These are phyloP conservation scores for Oryza punctata DNA, from an alignment of 176 grass and related monocot species.

Conservation along the genomic window DNA sequence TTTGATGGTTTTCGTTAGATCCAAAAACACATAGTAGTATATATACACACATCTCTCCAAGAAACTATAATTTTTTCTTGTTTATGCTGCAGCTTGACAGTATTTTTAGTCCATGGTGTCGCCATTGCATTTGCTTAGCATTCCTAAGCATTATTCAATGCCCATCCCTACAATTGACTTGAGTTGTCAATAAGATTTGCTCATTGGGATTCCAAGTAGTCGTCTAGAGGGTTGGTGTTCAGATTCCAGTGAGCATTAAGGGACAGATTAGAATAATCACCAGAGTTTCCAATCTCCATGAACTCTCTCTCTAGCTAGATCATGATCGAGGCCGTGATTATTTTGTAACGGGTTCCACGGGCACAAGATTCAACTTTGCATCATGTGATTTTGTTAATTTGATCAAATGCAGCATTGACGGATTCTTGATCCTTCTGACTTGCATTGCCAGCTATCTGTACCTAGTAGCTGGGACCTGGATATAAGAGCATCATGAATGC, in stretches of 20 bases:
- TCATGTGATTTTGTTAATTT: neutral
- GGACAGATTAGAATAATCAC: neutral
- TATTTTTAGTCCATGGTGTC: neutral
- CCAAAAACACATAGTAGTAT: constrained; percentile 15
- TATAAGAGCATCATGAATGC: constrained; percentile 19
- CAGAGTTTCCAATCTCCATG: constrained; percentile 17
- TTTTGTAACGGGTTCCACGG: neutral
- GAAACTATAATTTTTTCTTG: neutral
- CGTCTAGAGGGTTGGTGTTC: constrained; percentile 28
- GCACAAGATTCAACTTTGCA: neutral
- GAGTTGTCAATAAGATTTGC: constrained; percentile 34
- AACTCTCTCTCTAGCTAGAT: neutral
- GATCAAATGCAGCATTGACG: neutral
- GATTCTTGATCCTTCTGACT: constrained; percentile 32
- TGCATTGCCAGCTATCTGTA: neutral
- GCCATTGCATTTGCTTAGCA: neutral
- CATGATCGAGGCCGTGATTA: neutral
- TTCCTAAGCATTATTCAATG: constrained; percentile 32
- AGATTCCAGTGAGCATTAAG: constrained; percentile 36
- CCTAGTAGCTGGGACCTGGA: neutral
- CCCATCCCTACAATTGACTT: constrained; percentile 29
- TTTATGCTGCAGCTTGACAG: constrained; percentile 31
- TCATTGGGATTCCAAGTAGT: constrained; percentile 40
- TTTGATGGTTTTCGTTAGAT: neutral
- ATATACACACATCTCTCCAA: neutral